Base-by-base conservation (phyloP, 768 basidiomycete genomes). In the Boletus coccyginus region DNA sequence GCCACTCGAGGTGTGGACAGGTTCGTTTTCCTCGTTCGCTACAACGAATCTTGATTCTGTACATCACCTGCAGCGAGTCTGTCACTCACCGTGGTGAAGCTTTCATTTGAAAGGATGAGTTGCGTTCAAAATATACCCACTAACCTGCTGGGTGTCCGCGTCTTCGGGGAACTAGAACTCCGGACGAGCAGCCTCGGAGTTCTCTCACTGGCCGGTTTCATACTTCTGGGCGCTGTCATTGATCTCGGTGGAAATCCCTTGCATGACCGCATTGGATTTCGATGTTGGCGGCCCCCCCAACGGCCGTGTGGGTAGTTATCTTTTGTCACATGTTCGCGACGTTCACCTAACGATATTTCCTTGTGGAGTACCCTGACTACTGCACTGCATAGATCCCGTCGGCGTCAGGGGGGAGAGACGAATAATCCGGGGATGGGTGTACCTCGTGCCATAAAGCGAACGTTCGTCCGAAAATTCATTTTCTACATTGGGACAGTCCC, bases 401-500 rank as follows among this genome's bases (percentile, higher is more conserved):
- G 88, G 88, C 65, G 83, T 89, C 55, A 75, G 75, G 29, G 81
- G n/a, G 68, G 72, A 43, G 68, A 84, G 75, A 85, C 84, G 12
- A 79, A 88, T 66, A 87, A 90, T 70, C 89, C 88, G 35, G 75
- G 87, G 57, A 81, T 80, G 67, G 88, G 86, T 46, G 86, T 92
- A 58, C 87, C 90, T 2, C 80, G 78, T 55, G 88, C 86, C n/a
- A 86, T 87, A 47, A 71, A 78, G 52, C 73, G 81, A 61, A 88
- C 84, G 31, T 88, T 86, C 72, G 81, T 77, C 65, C 81, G 83
- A 57, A 81, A 78, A 57, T 62, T 77, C 38, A 58, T 84, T 43
- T 82, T 92, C 78, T 91, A 89, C 65, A 79, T 90, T 44, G 83
- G 83, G 21, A 80, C 82, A 13, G 84, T 91, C 7, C 86, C 88